Evolutionary conservation across 1,139 yeast species (phyloP), one percentile per base, ranked within the genome.

Genomic region (Wickerhamomyces sp.): DNA sequence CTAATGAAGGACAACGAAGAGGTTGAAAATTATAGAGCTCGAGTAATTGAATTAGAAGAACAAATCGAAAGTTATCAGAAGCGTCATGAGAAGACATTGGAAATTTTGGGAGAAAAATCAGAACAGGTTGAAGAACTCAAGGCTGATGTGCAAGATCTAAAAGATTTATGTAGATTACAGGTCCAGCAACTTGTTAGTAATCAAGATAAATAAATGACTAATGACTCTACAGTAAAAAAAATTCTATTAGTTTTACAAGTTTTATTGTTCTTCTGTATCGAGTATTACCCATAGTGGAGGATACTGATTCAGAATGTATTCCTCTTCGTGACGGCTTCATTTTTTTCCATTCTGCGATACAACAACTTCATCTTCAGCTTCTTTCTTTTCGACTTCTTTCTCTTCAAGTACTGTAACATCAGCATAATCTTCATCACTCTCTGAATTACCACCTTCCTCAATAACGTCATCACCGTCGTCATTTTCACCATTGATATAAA

Each of bases 71-170:
- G 58, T 4, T 61, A 76, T 37, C 58, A 66, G n/a, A 53, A 52
- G 4, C 68, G 72, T 20, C 67, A 74, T 43, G 81, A 78, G 41
- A 73, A 81, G 3, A 77, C 92, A 45, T 64, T 90, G 44, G 87
- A 83, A 52, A 62, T 88, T 47, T 70, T 90, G 16, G 97, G 97
- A 5, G 97, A 90, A 54, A 89, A 90, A 58, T 75, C 89, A 13
- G 98, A 94, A 59, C 74, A 72, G 48, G 92, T 87, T 7, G 86
- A 81, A 41, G 98, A 92, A 61, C 68, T 94, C 38, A 72, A 72
- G 48, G 96, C 95, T 5, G 99, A 92, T 56, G 92, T 94, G 14
- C 73, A 70, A 7, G 99, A 92, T 60, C 68, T 92, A 61, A 92
- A 90, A 61, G 90, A 84, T 31, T 68, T 90, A 67, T 76, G 89